phyloP scores from a whole-genome alignment of 768 basidiomycete genomes.

The Suillus lakei region DNA sequence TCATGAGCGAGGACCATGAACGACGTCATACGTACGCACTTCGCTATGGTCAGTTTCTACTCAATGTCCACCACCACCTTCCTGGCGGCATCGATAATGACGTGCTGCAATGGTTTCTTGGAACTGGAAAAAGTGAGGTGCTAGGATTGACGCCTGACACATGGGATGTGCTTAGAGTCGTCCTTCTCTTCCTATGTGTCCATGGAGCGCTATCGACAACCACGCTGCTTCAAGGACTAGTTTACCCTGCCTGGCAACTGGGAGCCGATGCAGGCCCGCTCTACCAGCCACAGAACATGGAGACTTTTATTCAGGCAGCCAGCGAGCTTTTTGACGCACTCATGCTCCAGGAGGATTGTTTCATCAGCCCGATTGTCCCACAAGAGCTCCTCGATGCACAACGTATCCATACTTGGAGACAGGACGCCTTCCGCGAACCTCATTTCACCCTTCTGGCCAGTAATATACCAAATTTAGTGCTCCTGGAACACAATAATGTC shows the following conservation, averaged over 20 bases:
- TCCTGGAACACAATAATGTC: constrained; percentile 64
- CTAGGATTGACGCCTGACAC: constrained; percentile 59
- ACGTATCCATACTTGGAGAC: constrained; percentile 68
- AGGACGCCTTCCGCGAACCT: constrained; percentile 66
- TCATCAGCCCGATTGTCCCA: constrained; percentile 41
- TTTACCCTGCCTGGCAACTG: constrained; percentile 79
- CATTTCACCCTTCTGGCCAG: constrained; percentile 68
- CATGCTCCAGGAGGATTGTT: constrained; percentile 57
- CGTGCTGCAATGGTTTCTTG: constrained; percentile 73
- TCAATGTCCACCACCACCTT: constrained; percentile 78
- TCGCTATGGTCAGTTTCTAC: constrained; percentile 72
- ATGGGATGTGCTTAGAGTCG: constrained; percentile 69
- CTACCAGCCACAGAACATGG: constrained; percentile 46
- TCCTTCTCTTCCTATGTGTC: constrained; percentile 66
- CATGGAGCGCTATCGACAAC: constrained; percentile 74
- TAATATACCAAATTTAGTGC: constrained; percentile 71
- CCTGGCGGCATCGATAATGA: constrained; percentile 72
- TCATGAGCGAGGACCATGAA: constrained; percentile 52
- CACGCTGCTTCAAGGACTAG: constrained; percentile 71
- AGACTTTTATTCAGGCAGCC: constrained; percentile 62
- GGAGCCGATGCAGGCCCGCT: constrained; percentile 46
- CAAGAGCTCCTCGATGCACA: constrained; percentile 68
- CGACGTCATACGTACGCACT: constrained; percentile 58
- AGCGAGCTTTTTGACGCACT: constrained; percentile 66
- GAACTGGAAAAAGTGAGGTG: constrained; percentile 68